Percentiles rank a stretch among this genome's conserved stretches.
Evolutionary conservation across 1,284 basidiomycete genomes (phyloP).

Genomic region (Microbotryum violaceum): DNA sequence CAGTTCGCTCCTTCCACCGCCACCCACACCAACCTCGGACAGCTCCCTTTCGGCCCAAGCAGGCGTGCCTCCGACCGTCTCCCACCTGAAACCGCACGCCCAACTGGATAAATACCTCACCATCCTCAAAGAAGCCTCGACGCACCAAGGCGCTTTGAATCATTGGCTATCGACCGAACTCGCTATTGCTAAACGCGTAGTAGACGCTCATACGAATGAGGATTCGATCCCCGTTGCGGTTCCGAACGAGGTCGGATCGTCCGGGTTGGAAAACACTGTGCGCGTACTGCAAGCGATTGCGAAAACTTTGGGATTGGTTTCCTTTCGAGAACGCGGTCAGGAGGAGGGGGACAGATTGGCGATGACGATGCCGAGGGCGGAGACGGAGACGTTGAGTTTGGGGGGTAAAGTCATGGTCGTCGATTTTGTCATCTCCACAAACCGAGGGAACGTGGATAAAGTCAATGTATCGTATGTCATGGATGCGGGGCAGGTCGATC

Average conservation of each 20-base stretch:
- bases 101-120: conserved; percentile 14
- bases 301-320: conserved; percentile 5
- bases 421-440: conserved; percentile 14
- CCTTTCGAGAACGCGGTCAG: conserved; percentile 14
- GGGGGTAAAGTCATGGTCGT: conserved; percentile 29
- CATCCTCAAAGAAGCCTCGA: conserved; percentile 4
- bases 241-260: background rate
- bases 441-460: background rate
- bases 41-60: too few species aligned
- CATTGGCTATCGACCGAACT: background rate
- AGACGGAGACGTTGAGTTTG: conserved; percentile 12
- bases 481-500: conserved; percentile 1
- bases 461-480: conserved; percentile 25
- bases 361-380: too few species aligned
- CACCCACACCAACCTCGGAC: too few species aligned
- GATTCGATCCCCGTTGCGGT: background rate
- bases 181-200: background rate
- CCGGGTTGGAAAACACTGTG: background rate
- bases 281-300: conserved; percentile 10
- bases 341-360: background rate
- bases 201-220: background rate
- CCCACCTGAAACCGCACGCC: too few species aligned
- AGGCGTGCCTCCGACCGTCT: too few species aligned
- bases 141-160: conserved; percentile 1
- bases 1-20: too few species aligned